phyloP scores from a whole-genome alignment of 164 flowering plant genomes.

The Chimonanthus salicifolius region DNA sequence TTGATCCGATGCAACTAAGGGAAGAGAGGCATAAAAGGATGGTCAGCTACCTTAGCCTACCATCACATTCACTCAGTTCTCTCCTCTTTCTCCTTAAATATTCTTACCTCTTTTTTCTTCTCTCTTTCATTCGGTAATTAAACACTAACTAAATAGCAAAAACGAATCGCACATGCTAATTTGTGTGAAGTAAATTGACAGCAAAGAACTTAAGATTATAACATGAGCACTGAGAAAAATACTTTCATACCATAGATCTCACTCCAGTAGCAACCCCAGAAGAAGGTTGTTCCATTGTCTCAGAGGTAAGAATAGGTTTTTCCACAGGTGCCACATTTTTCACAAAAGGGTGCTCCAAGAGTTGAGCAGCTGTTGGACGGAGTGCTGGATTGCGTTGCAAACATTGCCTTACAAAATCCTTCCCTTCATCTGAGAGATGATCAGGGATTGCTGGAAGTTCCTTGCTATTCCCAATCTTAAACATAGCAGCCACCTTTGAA shows the following conservation, averaged over 20 bases:
- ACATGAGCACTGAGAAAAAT: neutral
- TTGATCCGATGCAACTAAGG: too few relatives aligned
- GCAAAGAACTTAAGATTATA: neutral
- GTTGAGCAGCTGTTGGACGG: conserved; percentile 81
- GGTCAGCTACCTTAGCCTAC: too few relatives aligned
- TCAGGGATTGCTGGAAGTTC: conserved; percentile 92
- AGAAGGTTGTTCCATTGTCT: conserved; percentile 40
- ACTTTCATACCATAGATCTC: conserved; percentile 44
- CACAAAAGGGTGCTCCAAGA: conserved; percentile 90
- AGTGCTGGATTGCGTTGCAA: conserved; percentile 70
- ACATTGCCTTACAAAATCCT: conserved; percentile 73
- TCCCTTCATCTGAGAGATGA: conserved; percentile 81
- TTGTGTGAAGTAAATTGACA: neutral
- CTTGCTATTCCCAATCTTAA: conserved; percentile 91
- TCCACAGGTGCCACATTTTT: conserved; percentile 65
- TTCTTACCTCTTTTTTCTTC: too few relatives aligned
- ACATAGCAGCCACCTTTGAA: conserved; percentile 78
- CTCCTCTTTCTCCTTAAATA: too few relatives aligned
- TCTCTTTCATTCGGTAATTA: too few relatives aligned
- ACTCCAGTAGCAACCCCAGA: conserved; percentile 32
- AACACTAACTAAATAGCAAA: too few relatives aligned
- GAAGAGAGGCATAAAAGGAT: too few relatives aligned
- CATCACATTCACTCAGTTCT: too few relatives aligned
- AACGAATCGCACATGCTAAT: too few relatives aligned
- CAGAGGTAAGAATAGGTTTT: conserved; percentile 33